Percentiles rank a stretch among this genome's conserved stretches.
phyloP scores from a whole-genome alignment of 1,139 yeast species.

The Taphrina communis region DNA sequence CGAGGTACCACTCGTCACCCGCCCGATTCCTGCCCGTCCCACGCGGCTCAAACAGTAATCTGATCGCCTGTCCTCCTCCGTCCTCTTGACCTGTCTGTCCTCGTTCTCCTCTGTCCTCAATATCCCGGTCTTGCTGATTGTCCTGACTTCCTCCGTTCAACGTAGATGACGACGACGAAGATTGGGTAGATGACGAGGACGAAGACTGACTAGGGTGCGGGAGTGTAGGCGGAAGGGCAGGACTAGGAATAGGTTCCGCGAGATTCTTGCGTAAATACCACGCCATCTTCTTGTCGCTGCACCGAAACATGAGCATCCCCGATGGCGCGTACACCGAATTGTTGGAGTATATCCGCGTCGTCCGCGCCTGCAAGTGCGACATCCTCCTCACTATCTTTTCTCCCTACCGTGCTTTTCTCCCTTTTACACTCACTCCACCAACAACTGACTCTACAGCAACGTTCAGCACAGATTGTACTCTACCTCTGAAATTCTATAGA shows the following conservation, averaged over 20 bases:
- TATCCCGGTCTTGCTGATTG: background rate
- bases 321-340: slow-evolving; percentile 18
- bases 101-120: background rate
- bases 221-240: too few relatives aligned
- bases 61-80: background rate
- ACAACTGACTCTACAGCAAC: too few relatives aligned
- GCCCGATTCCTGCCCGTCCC: slow-evolving; percentile 28
- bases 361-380: slow-evolving; percentile 26
- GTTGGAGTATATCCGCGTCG: slow-evolving; percentile 21
- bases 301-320: slow-evolving; percentile 26
- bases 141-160: background rate
- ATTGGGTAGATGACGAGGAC: too few relatives aligned
- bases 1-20: slow-evolving; percentile 38
- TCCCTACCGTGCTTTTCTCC: too few relatives aligned
- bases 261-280: slow-evolving; percentile 24
- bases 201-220: too few relatives aligned
- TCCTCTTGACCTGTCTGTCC: background rate
- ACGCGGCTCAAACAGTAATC: slow-evolving; percentile 25
- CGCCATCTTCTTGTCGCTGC: slow-evolving; percentile 23
- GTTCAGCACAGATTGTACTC: too few relatives aligned
- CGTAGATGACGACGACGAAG: background rate
- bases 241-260: background rate
- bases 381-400: too few relatives aligned
- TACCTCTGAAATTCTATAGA: too few relatives aligned
- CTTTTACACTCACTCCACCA: too few relatives aligned